Conservation (phyloP, 2,329 filamentous ascomycete species). For the Stachybotrys chartarum region DNA sequence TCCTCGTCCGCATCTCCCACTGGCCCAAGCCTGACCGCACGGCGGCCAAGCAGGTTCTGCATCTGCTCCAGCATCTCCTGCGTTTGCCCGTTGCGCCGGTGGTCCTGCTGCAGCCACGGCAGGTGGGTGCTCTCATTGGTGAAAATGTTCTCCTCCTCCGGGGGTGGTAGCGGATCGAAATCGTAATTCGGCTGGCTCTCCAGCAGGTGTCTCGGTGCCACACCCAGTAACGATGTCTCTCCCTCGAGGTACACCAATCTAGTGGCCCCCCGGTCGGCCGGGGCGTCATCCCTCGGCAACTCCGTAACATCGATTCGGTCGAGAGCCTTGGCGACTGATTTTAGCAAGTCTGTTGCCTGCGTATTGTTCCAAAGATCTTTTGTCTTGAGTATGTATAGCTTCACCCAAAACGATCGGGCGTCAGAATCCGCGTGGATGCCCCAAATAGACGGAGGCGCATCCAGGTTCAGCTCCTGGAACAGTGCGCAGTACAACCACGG, state of each 20-base stretch:
- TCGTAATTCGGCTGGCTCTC: slow-evolving; percentile 60
- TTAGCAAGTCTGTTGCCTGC: slow-evolving; percentile 60
- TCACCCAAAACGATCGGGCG: slow-evolving; percentile 58
- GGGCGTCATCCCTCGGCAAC: slow-evolving; percentile 31
- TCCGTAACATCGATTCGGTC: slow-evolving; percentile 31
- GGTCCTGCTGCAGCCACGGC: slow-evolving; percentile 30
- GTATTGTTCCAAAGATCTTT: slow-evolving; percentile 84
- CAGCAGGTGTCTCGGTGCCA: slow-evolving; percentile 61
- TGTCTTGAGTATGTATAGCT: slow-evolving; percentile 67
- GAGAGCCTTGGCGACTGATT: slow-evolving; percentile 57
- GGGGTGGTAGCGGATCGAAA: slow-evolving; percentile 76
- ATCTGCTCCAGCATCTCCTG: slow-evolving; percentile 18
- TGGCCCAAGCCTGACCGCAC: neutral
- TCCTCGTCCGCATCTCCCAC: slow-evolving; percentile 10
- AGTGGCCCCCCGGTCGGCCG: slow-evolving; percentile 45
- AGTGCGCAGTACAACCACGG: slow-evolving; percentile 82
- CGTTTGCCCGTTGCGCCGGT: slow-evolving; percentile 7
- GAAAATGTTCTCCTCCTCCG: slow-evolving; percentile 45
- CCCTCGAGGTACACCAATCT: slow-evolving; percentile 76
- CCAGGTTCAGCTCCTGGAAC: slow-evolving; percentile 73
- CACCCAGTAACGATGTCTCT: slow-evolving; percentile 60
- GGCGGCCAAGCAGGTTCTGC: slow-evolving; percentile 16
- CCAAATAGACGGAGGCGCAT: slow-evolving; percentile 77
- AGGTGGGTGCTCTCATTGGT: slow-evolving; percentile 31
- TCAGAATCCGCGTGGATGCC: slow-evolving; percentile 60